A percentile compares a stretch with the other conserved stretches of the same genome.
Evolutionary conservation across 1,284 basidiomycete species (phyloP).

Genomic region (Puccinia hordei): DNA sequence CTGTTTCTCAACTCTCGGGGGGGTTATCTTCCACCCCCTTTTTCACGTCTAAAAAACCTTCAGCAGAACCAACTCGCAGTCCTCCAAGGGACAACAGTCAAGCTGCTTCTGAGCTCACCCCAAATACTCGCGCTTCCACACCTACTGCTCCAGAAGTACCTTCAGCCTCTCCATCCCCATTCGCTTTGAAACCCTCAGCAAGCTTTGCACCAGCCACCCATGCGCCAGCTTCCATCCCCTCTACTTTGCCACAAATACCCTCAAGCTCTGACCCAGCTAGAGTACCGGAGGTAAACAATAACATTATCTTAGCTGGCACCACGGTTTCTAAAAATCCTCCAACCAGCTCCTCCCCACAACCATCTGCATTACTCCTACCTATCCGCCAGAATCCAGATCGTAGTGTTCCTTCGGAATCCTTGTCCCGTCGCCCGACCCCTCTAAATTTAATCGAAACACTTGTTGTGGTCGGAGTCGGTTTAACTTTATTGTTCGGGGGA

Average conservation of each 20-base stretch:
- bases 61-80: neutral
- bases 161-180: conserved; percentile 6
- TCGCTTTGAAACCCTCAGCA: conserved; percentile 3
- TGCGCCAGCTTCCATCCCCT: neutral
- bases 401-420: neutral
- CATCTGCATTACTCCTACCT: neutral
- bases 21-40: conserved; percentile 8
- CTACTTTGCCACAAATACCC: neutral
- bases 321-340: neutral
- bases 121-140: neutral
- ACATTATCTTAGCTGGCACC: neutral
- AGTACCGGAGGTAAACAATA: neutral
- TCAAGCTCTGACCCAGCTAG: neutral
- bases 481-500: neutral
- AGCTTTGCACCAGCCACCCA: neutral
- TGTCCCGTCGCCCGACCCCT: neutral
- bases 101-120: neutral
- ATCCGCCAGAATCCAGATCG: neutral
- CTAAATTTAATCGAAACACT: conserved; percentile 16
- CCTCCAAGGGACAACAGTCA: neutral
- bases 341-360: neutral
- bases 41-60: neutral
- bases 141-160: neutral
- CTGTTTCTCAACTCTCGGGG: conserved; percentile 10
- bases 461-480: neutral